Evolutionary conservation across 345 rosid species (phyloP).

Genomic region (Rhizophora mangle): DNA sequence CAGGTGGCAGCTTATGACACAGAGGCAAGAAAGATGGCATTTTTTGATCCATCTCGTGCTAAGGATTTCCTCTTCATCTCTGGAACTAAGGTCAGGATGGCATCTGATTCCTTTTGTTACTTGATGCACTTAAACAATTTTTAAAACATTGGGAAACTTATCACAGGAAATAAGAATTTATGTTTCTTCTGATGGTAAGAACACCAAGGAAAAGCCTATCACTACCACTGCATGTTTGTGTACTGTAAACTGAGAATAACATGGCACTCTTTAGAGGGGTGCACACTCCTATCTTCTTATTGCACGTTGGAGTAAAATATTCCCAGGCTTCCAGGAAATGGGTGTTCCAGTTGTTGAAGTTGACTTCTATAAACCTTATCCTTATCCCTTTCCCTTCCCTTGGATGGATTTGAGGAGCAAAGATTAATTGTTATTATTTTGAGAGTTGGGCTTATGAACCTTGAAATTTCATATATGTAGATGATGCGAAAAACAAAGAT

Average conservation of each 20-base stretch:
- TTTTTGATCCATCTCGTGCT: slow-evolving; percentile 84
- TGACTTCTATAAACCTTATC: neutral
- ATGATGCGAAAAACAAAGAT: neutral
- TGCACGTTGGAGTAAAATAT: no score
- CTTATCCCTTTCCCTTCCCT: no score
- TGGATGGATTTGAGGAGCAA: no score
- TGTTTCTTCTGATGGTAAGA: no score
- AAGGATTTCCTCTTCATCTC: slow-evolving; percentile 95
- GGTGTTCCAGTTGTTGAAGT: neutral
- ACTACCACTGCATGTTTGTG: no score
- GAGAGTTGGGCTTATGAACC: neutral
- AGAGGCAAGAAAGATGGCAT: slow-evolving; percentile 81
- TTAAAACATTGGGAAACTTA: neutral
- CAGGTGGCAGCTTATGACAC: slow-evolving; percentile 97
- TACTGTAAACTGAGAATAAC: no score
- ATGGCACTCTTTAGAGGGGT: no score
- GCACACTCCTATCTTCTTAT: no score
- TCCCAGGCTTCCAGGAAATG: neutral
- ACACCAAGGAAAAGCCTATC: no score
- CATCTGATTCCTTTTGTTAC: neutral
- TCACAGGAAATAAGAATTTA: no score
- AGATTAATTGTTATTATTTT: neutral
- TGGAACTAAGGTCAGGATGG: slow-evolving; percentile 71
- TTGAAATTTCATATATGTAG: neutral
- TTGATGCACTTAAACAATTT: neutral